These are phyloP conservation scores for Boletus rufocinnamomeus DNA, from an alignment of 768 basidiomycete species.

Conservation along the genomic window DNA sequence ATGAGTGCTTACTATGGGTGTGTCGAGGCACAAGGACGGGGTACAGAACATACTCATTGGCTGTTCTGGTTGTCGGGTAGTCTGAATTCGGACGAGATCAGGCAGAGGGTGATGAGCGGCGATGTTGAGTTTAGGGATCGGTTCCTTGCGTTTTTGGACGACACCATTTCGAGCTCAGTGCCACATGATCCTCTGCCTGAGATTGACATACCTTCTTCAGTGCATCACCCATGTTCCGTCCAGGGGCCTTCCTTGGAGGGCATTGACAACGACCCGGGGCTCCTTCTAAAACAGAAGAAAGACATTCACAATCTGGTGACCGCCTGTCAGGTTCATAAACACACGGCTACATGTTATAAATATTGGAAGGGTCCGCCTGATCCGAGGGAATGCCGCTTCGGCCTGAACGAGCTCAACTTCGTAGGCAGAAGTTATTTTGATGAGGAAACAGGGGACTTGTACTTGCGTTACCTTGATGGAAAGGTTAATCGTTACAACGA, in stretches of 20 bases:
- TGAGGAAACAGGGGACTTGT: neutral
- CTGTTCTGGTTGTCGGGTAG: neutral
- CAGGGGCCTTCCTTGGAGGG: too few relatives aligned
- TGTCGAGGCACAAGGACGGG: neutral
- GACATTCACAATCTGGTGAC: neutral
- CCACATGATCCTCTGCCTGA: neutral
- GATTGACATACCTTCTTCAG: neutral
- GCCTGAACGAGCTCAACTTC: neutral
- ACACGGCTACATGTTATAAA: neutral
- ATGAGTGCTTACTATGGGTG: neutral
- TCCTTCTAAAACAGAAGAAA: neutral
- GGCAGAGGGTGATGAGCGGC: rapidly evolving
- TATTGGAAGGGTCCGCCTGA: neutral
- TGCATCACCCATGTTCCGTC: neutral
- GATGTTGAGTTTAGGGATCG: neutral
- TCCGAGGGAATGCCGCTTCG: neutral
- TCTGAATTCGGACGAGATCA: neutral
- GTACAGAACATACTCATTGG: neutral
- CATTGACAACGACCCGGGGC: too few relatives aligned
- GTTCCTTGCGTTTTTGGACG: neutral
- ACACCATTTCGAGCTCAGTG: neutral
- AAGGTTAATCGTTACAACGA: neutral
- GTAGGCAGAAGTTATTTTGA: neutral
- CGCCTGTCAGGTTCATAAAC: neutral
- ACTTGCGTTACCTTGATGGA: neutral